Evolutionary conservation across 2,329 filamentous ascomycete species (phyloP).

Genomic region (Arthrobotrys iridis): DNA sequence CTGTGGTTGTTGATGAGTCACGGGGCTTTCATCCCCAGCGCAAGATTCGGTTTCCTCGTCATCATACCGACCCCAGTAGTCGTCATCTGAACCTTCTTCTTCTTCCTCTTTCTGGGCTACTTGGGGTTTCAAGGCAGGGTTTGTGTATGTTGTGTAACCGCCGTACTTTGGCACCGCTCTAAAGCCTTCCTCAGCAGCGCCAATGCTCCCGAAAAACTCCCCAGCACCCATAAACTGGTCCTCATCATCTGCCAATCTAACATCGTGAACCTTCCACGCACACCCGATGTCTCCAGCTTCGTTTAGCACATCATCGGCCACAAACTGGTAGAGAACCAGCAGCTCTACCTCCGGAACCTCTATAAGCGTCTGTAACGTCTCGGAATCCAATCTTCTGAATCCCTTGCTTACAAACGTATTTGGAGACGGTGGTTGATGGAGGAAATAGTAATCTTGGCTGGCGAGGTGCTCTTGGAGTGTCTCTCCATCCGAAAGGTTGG

Average conservation of each 20-base stretch:
- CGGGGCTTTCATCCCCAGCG: conserved; percentile 58
- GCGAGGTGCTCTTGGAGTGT: conserved; percentile 70
- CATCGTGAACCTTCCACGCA: conserved; percentile 48
- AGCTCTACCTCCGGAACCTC: conserved; percentile 36
- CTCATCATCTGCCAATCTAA: conserved; percentile 42
- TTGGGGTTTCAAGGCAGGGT: conserved; percentile 12
- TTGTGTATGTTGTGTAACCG: not conserved
- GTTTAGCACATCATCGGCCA: conserved; percentile 1
- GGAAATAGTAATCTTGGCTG: conserved; percentile 73
- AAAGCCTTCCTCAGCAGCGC: conserved; percentile 56
- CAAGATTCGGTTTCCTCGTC: conserved; percentile 64
- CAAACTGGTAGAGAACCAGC: conserved; percentile 34
- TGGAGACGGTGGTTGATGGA: conserved; percentile 78
- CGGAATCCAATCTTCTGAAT: conserved; percentile 76
- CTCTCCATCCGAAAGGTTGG: conserved; percentile 68
- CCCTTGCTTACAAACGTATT: conserved; percentile 69
- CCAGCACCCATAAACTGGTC: conserved; percentile 19
- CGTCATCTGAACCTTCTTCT: conserved; percentile 72
- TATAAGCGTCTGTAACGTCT: conserved; percentile 65
- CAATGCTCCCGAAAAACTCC: conserved; percentile 53
- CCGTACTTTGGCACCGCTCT: conserved; percentile 18
- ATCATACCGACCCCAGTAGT: conserved; percentile 83
- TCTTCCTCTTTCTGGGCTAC: conserved; percentile 63
- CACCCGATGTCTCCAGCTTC: conserved; percentile 11
- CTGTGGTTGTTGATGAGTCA: conserved; percentile 46